A percentile compares a stretch with the other conserved stretches of the same genome.
These are phyloP conservation scores for Penicillium crystallinum DNA, from an alignment of 495 filamentous ascomycete genomes.

Conservation along the genomic window DNA sequence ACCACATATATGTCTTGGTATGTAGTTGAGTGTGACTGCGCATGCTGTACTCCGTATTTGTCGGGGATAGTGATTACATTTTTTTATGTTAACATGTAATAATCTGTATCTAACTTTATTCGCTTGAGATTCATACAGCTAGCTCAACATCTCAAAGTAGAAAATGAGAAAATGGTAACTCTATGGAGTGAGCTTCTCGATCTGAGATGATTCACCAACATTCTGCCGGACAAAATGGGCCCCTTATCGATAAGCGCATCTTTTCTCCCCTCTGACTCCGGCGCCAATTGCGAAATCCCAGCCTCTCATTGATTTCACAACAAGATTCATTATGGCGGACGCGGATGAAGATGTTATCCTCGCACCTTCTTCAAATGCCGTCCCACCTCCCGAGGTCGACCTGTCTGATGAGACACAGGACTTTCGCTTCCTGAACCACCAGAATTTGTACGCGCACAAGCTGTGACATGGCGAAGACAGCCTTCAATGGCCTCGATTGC, in stretches of 20 bases:
- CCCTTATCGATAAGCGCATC: conserved; percentile 15
- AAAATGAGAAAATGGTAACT: too few relatives aligned
- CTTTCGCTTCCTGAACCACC: conserved; percentile 66
- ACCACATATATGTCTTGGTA: too few relatives aligned
- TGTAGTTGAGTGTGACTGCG: too few relatives aligned
- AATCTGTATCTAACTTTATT: too few relatives aligned
- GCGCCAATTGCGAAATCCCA: not conserved
- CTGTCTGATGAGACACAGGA: conserved; percentile 82
- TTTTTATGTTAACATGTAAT: too few relatives aligned
- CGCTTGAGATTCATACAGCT: too few relatives aligned
- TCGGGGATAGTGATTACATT: too few relatives aligned
- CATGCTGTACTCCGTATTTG: too few relatives aligned
- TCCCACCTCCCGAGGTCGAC: conserved; percentile 52
- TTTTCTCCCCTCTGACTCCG: conserved; percentile 2
- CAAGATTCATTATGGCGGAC: conserved; percentile 39
- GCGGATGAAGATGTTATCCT: conserved; percentile 43
- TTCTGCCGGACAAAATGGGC: not conserved
- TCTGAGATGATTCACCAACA: not conserved
- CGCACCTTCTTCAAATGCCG: conserved; percentile 19
- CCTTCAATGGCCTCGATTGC: not conserved
- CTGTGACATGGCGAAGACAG: not conserved
- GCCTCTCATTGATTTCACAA: not conserved
- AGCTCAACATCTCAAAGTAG: too few relatives aligned
- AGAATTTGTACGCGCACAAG: conserved; percentile 46
- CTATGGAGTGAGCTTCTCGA: not conserved